Evolutionary conservation across 1,284 basidiomycete genomes (phyloP).

Genomic region (Puccinia triticina): DNA sequence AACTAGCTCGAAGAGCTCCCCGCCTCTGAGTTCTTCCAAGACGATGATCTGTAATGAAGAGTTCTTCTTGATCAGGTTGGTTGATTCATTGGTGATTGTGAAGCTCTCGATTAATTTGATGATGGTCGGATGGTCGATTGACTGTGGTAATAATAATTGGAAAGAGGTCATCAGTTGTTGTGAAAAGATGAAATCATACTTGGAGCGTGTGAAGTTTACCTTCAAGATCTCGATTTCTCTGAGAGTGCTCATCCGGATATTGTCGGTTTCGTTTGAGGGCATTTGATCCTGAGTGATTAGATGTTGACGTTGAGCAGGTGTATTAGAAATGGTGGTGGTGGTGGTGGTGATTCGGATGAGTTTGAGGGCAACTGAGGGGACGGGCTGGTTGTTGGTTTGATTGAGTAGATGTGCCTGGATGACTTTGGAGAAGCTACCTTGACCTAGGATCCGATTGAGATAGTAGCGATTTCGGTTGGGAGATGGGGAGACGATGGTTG

Average conservation of each 20-base stretch:
- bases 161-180: neutral
- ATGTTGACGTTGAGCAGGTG: neutral
- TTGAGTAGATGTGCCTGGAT: slow-evolving; percentile 21
- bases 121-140: slow-evolving; percentile 26
- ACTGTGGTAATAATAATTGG: neutral
- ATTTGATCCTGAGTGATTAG: slow-evolving; percentile 34
- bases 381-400: neutral
- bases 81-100: slow-evolving; percentile 2
- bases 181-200: too few species aligned
- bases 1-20: slow-evolving; percentile 77
- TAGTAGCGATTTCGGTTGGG: slow-evolving; percentile 18
- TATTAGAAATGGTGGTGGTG: neutral
- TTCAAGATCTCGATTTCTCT: slow-evolving; percentile 83
- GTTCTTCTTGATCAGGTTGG: neutral
- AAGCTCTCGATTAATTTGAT: slow-evolving; percentile 34
- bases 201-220: slow-evolving; percentile 61
- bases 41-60: slow-evolving; percentile 66
- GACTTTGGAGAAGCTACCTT: slow-evolving; percentile 48
- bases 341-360: slow-evolving; percentile 3
- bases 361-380: slow-evolving; percentile 24
- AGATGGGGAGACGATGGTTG: slow-evolving; percentile 22
- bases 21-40: slow-evolving; percentile 75
- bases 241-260: slow-evolving; percentile 79
- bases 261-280: slow-evolving; percentile 66
- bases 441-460: slow-evolving; percentile 15